Conservation (phyloP, 371 early-diverging fungal species). For the Mortierella sp. region DNA sequence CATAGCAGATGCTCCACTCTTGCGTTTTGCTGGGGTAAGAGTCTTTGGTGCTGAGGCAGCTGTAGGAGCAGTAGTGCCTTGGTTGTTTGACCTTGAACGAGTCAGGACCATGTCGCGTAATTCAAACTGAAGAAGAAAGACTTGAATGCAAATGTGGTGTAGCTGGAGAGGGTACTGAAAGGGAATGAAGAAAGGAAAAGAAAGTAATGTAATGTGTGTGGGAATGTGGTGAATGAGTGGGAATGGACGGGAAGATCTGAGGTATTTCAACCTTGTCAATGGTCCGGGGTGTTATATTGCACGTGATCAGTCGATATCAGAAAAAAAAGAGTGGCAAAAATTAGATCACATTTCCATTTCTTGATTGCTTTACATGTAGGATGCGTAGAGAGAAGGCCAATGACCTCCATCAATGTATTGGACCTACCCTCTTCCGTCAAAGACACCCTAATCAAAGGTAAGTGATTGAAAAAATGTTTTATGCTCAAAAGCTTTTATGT, state of each 20-base stretch:
- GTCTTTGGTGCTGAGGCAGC: slow-evolving; percentile 23
- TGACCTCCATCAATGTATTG: slow-evolving; percentile 51
- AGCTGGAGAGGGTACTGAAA: not conserved
- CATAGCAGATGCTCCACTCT: slow-evolving; percentile 21
- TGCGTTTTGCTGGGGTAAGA: slow-evolving; percentile 38
- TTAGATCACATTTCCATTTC: not conserved
- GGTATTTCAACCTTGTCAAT: not conserved
- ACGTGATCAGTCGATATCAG: not conserved
- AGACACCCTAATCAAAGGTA: slow-evolving; percentile 30
- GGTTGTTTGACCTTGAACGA: slow-evolving; percentile 41
- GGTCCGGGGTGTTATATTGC: not conserved
- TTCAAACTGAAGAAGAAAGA: not conserved
- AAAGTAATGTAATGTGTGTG: not conserved
- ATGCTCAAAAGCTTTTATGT: not conserved
- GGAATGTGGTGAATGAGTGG: not conserved
- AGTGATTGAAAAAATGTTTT: not conserved
- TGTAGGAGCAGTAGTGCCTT: slow-evolving; percentile 16
- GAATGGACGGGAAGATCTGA: not conserved
- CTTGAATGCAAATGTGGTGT: slow-evolving; percentile 1
- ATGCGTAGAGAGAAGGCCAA: slow-evolving; percentile 15
- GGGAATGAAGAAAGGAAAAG: not conserved
- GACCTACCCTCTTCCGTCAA: slow-evolving; percentile 35
- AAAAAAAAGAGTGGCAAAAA: not conserved
- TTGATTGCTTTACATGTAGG: not conserved
- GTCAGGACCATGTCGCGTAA: slow-evolving; percentile 39